These are phyloP conservation scores for Solanum pimpinellifolium DNA, from an alignment of 257 asterid genomes.

Conservation along the genomic window DNA sequence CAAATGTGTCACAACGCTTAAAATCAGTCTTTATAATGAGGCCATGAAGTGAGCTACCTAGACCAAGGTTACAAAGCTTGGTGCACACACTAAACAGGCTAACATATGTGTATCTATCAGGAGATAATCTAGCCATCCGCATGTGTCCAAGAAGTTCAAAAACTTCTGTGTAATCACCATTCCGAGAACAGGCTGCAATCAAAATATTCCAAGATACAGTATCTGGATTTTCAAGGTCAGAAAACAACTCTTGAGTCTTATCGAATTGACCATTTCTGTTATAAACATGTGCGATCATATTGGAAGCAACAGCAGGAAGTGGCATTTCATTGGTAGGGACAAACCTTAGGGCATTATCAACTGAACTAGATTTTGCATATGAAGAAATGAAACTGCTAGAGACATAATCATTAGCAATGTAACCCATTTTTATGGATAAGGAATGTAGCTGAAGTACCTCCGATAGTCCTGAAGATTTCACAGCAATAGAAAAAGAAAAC, in stretches of 20 bases:
- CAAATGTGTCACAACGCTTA: conserved; percentile 44
- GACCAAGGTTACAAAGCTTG: conserved; percentile 45
- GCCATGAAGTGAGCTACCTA: conserved; percentile 76
- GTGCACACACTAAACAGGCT: conserved; percentile 72
- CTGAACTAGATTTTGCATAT: conserved; percentile 43
- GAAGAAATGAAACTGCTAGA: conserved; percentile 52
- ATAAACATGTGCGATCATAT: conserved; percentile 53
- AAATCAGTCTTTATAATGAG: conserved; percentile 36
- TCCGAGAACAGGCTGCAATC: conserved; percentile 83
- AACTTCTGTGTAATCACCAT: conserved; percentile 56
- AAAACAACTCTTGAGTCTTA: conserved; percentile 67
- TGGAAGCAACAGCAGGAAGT: conserved; percentile 40
- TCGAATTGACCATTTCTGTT: conserved; percentile 52
- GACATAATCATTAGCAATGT: conserved; percentile 40
- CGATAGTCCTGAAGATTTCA: conserved; percentile 27
- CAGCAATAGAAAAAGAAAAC: conserved; percentile 43
- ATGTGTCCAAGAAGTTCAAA: conserved; percentile 64
- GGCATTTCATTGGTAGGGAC: conserved; percentile 7
- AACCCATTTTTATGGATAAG: conserved; percentile 43
- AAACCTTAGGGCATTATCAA: conserved; percentile 43
- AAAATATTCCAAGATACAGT: conserved; percentile 65
- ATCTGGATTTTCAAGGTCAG: conserved; percentile 63
- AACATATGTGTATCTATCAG: conserved; percentile 65
- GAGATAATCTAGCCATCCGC: conserved; percentile 33
- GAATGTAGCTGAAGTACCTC: conserved; percentile 72